Evolutionary conservation across 2,329 filamentous ascomycete species (phyloP).

Genomic region (Penicillium sp.): DNA sequence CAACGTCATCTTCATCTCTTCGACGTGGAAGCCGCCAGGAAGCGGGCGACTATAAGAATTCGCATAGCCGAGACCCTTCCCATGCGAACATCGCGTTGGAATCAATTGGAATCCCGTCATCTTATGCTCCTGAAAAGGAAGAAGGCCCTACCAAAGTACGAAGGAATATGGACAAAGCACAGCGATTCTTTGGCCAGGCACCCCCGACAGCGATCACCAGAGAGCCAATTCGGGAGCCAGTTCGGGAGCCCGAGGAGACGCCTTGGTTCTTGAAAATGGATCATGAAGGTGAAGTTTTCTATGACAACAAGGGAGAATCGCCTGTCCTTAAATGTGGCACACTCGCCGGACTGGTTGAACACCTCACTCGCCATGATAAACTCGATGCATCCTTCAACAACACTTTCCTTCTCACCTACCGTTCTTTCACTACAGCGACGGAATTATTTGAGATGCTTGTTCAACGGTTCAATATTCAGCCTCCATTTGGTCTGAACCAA

Average conservation of each 20-base stretch:
- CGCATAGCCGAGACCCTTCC: slow-evolving; percentile 34
- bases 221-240: slow-evolving; percentile 40
- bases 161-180: slow-evolving; percentile 47
- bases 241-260: slow-evolving; percentile 64
- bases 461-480: slow-evolving; percentile 86
- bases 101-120: slow-evolving; percentile 46
- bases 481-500: slow-evolving; percentile 72
- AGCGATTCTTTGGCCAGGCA: slow-evolving; percentile 48
- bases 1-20: slow-evolving; percentile 48
- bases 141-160: slow-evolving; percentile 37
- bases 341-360: slow-evolving; percentile 82
- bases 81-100: slow-evolving; percentile 37
- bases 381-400: slow-evolving; percentile 94
- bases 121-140: slow-evolving; percentile 39
- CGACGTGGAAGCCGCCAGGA: slow-evolving; percentile 40
- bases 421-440: slow-evolving; percentile 84
- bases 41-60: slow-evolving; percentile 24
- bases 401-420: slow-evolving; percentile 94
- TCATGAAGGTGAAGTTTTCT: slow-evolving; percentile 82
- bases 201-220: slow-evolving; percentile 40
- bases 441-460: slow-evolving; percentile 93
- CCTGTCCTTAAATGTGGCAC: slow-evolving; percentile 84
- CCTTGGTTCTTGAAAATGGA: slow-evolving; percentile 84
- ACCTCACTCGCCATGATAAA: slow-evolving; percentile 92
- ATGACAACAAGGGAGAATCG: slow-evolving; percentile 74